Base-by-base conservation (phyloP, 352 stramenopile species). In the Globisporangium viniferum region DNA sequence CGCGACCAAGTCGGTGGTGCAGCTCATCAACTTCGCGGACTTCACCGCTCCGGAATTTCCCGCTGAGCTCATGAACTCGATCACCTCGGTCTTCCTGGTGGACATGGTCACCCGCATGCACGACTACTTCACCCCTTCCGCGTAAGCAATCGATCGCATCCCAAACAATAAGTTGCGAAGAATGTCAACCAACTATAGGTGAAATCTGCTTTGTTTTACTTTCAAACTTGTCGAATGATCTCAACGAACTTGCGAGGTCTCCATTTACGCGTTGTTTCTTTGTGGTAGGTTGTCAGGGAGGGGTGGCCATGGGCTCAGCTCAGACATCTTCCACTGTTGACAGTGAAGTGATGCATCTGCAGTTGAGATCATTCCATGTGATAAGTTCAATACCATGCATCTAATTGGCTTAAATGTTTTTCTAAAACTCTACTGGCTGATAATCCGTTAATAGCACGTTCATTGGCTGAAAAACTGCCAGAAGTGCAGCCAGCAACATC, bases 11-110 rank as follows among this genome's bases (percentile, higher is more conserved):
- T 57, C 60, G 22, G 66, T 75, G 39, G 49, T 78, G 57, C 62
- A 72, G 64, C 49, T 73, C 20, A 70, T 73, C 61, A 76, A 76
- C 70, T 76, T 71, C 62, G 70, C 70, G 18, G 66, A 76, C 67
- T 65, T 73, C 24, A 67, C 59, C 15, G 33, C 33, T 15, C 73
- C 73, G 0, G 68, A 69, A 9, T 53, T 79, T 29, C 46, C 61
- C 4, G 35, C 70, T 12, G 64, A 64, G 8, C 63, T 79, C 49
- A 72, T 75, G 57, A 79, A 79, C 63, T 51, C 63, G 8, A 76
- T 78, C 67, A 67, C 59, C 22, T 29, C 63, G 48, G 54, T 41
- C 8, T 77, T 75, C 68, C 65, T 77, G 24, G 46, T 59, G 9
- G 60, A 72, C 31, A 77, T 77, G 72, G 36, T 74, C 58, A 62